Conservation (phyloP, 495 filamentous ascomycete genomes). For the Stereocaulon alpinum region DNA sequence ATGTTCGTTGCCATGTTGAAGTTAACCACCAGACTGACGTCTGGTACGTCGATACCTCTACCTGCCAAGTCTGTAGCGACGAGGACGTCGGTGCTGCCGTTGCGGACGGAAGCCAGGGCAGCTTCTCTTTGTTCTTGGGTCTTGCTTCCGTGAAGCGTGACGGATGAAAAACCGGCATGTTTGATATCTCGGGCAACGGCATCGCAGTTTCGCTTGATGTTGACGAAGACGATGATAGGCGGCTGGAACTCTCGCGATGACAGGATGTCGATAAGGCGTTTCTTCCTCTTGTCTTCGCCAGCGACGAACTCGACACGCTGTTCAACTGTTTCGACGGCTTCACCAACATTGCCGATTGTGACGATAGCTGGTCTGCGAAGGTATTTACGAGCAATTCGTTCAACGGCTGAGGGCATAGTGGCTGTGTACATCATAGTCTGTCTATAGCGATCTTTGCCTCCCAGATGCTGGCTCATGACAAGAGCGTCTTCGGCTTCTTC, state of each 20-base stretch:
- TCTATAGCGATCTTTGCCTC: slow-evolving; percentile 77
- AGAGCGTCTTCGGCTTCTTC: slow-evolving; percentile 84
- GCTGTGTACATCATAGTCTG: slow-evolving; percentile 99
- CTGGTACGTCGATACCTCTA: slow-evolving; percentile 94
- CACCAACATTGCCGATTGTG: slow-evolving; percentile 86
- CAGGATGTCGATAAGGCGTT: slow-evolving; percentile 85
- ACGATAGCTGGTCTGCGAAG: slow-evolving; percentile 89
- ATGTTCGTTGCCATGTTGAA: slow-evolving; percentile 97
- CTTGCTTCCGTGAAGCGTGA: slow-evolving; percentile 90
- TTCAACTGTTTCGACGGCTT: slow-evolving; percentile 98
- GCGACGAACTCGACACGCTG: slow-evolving; percentile 89
- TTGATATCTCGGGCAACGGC: slow-evolving; percentile 93
- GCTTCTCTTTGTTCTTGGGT: slow-evolving; percentile 97
- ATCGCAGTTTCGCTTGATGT: slow-evolving; percentile 99
- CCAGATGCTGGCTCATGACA: slow-evolving; percentile 73
- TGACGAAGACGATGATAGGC: slow-evolving; percentile 98
- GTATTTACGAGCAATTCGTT: slow-evolving; percentile 93
- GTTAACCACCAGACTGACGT: slow-evolving; percentile 90
- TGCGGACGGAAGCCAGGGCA: slow-evolving; percentile 75
- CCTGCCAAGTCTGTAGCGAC: slow-evolving; percentile 96
- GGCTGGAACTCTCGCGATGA: slow-evolving; percentile 74
- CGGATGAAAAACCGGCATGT: slow-evolving; percentile 80
- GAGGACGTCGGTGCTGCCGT: slow-evolving; percentile 72
- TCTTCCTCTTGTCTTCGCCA: slow-evolving; percentile 96
- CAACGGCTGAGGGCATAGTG: slow-evolving; percentile 89